Base-by-base conservation (phyloP, 345 rosid species). In the Triadica sebifera region DNA sequence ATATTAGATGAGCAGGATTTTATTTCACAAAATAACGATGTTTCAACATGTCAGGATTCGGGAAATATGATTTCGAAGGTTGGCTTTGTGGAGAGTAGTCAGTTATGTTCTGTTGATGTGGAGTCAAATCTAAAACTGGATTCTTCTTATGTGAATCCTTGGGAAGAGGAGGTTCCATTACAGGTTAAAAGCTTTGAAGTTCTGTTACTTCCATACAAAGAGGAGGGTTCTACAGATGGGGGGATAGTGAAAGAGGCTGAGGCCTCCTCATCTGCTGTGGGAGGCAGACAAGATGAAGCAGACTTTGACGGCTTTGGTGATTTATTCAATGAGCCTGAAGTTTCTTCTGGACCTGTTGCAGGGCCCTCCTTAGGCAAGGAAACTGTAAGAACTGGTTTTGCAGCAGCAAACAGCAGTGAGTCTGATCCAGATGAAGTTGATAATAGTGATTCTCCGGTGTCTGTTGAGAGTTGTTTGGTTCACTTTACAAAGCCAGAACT, bases 381-480 rank as follows among this genome's bases (percentile, higher is more conserved):
- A 72, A 74, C 82, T 55, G 80, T 84, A 37, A 86, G 77, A 71
- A 81, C 85, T 76, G 79, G 93, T 80, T 79, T 87, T 80, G 71
- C 75, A 61, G 85, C 86, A 1, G 86, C 78, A 64, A 86, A 75
- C 72, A 80, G 79, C 81, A 91, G 98, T 69, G 99, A 90, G 37
- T 93, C 99, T 75, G 99, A 96, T 81, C 95, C 97, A 16, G 95
- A 87, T 74, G 95, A 96, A 81, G 97, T 96, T 73, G 98, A 91
- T 86, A 77, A 96, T 81, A 80, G 93, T 24, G 86, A 87, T 84
- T 88, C 95, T 75, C 93, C 95, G 0, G 97, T 93, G 73, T 91
- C 98, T 61, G 84, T 96, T 4, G 99, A 93, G 84, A 90, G 96
- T 65, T 96, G 98, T 77, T 89, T 96, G 85, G 79, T 87, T 79